Base-by-base conservation (phyloP, 2,329 filamentous ascomycete species). In the Stachybotrys chartarum region DNA sequence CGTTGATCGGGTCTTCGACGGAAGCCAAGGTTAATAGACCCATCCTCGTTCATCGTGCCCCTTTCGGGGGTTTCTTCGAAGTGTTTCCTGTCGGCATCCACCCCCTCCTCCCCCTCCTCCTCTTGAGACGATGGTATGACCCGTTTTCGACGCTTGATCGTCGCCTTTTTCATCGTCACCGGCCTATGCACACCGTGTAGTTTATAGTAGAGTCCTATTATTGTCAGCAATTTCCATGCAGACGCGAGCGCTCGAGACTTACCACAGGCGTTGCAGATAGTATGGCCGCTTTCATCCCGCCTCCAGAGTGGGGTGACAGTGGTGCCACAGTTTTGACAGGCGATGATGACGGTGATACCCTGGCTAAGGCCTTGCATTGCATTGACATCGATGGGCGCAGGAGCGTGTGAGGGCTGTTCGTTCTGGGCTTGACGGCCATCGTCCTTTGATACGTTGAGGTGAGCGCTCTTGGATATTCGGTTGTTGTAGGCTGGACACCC, bases 231-330 rank as follows among this genome's bases (percentile, higher is more conserved):
- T 51, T 31, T n/a, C 30, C 18, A 45, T 55, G 32, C 30, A 45
- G n/a, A 30, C 30, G 18, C 8, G 11, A 7, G 44, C 45, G 51
- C 30, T n/a, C 39, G 7, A 7, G 12, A 81, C 87, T 69, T 81
- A 96, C 91, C 94, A 76, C 94, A 99, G 53, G 94, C 94, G 72
- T 99, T 99, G 76, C 94, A 99, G 60, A 99, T 99, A 6, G 93
- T 96, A 73, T 97, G 92, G 1, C 94, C 94, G 63, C 87, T 86
- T 71, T 96, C 93, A 68, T 97, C 94, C 64, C 94, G 83, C 66
- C 94, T 83, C 94, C 94, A 99, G 14, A 99, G 78, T 14, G 94
- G 94, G 47, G 94, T 99, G 55, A 97, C 93, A 0, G 94, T 97
- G 12, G 94, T 99, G 32, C 87, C 90, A 70, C 94, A 99, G 66